Conservation (phyloP, 2,329 filamentous ascomycete genomes). For the Fusarium gaditjirri region DNA sequence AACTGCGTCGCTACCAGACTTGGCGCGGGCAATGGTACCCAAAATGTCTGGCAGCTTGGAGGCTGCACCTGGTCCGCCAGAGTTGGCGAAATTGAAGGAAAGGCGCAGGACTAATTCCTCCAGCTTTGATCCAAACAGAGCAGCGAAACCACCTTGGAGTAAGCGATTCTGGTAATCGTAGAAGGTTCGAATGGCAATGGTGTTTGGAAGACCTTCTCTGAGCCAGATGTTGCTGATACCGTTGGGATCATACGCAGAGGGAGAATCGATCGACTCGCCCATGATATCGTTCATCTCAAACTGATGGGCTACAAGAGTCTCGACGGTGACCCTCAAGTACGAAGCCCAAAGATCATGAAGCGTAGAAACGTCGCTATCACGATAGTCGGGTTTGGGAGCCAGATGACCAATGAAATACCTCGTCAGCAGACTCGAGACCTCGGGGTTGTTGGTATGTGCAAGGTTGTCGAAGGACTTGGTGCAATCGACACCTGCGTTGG, state of each 20-base stretch:
- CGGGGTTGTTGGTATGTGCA: conserved; percentile 65
- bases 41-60: conserved; percentile 48
- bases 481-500: conserved; percentile 65
- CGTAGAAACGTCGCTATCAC: conserved; percentile 55
- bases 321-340: conserved; percentile 60
- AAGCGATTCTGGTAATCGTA: conserved; percentile 64
- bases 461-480: conserved; percentile 63
- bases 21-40: conserved; percentile 40
- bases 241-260: conserved; percentile 13
- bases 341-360: conserved; percentile 62
- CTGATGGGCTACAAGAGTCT: conserved; percentile 63
- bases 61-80: conserved; percentile 55
- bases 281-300: conserved; percentile 65
- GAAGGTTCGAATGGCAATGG: conserved; percentile 61
- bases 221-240: conserved; percentile 55
- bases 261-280: conserved; percentile 48
- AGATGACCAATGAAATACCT: conserved; percentile 66
- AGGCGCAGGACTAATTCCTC: conserved; percentile 64
- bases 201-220: conserved; percentile 58
- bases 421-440: conserved; percentile 62
- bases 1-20: conserved; percentile 57
- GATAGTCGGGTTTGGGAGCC: conserved; percentile 60
- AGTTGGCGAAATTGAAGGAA: conserved; percentile 60
- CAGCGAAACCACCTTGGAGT: conserved; percentile 61
- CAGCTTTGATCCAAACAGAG: conserved; percentile 62